Conservation (phyloP, 2,329 filamentous ascomycete genomes). For the Plectosphaerella plurivora region DNA sequence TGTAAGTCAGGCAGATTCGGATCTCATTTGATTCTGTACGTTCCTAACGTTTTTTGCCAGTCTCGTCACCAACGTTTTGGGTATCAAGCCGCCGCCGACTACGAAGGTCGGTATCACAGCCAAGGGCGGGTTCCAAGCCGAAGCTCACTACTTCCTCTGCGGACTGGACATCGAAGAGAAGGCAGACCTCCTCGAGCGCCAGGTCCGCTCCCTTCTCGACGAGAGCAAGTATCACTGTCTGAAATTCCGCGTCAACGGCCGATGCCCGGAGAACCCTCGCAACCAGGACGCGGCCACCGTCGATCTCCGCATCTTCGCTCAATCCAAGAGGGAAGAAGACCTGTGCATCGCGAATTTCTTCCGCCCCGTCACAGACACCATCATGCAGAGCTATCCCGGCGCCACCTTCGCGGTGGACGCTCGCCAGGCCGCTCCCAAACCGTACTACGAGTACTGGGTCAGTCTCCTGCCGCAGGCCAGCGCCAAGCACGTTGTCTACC, state of each 20-base stretch:
- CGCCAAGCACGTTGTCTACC: conserved; percentile 15
- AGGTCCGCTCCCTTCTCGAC: conserved; percentile 29
- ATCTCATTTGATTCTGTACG: not conserved
- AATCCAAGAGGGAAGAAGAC: conserved; percentile 33
- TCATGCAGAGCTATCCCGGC: conserved; percentile 38
- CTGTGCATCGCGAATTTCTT: conserved; percentile 30
- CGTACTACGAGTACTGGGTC: conserved; percentile 16
- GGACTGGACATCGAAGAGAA: conserved; percentile 39
- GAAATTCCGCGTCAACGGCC: conserved; percentile 29
- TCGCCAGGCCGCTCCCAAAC: conserved; percentile 26
- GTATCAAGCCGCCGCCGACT: conserved; percentile 24
- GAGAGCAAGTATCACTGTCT: conserved; percentile 27
- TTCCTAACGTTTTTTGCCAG: not conserved
- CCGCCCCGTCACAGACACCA: conserved; percentile 31
- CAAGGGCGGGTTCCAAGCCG: conserved; percentile 37
- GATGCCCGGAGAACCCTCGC: conserved; percentile 27
- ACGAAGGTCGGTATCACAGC: conserved; percentile 39
- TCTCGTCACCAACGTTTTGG: conserved; percentile 14
- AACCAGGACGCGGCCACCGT: conserved; percentile 45
- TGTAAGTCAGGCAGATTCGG: conserved; percentile 13
- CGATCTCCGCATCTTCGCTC: conserved; percentile 38
- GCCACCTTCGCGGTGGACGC: conserved; percentile 32
- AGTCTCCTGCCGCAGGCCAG: conserved; percentile 17
- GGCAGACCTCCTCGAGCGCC: conserved; percentile 34
- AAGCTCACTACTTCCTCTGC: conserved; percentile 36